Evolutionary conservation across 805 yeast genomes (phyloP).

Genomic region (Lachancea waltii): DNA sequence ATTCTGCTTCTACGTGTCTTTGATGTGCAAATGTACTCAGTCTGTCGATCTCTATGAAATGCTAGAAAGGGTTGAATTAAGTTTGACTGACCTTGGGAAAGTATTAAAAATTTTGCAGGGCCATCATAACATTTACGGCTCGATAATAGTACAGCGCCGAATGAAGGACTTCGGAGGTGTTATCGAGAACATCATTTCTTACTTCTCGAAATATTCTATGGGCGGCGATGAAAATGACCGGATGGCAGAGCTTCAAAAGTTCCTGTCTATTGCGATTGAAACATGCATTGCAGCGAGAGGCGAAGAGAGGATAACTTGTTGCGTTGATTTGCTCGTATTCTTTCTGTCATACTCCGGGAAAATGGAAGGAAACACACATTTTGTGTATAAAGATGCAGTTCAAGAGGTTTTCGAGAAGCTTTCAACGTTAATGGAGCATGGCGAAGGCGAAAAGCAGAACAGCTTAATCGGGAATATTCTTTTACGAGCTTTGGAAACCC

Average conservation of each 20-base stretch:
- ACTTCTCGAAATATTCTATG: constrained; percentile 9
- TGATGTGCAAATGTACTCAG: constrained; percentile 13
- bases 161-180: constrained; percentile 15
- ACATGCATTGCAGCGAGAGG: constrained; percentile 2
- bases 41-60: constrained; percentile 12
- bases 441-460: constrained; percentile 16
- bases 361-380: constrained; percentile 2
- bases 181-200: constrained; percentile 14
- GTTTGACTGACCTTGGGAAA: constrained; percentile 10
- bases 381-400: constrained; percentile 14
- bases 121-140: constrained; percentile 15
- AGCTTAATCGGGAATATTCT: constrained; percentile 49
- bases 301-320: constrained; percentile 13
- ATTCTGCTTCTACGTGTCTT: too few relatives aligned
- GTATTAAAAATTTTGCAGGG: constrained; percentile 11
- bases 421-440: constrained; percentile 13
- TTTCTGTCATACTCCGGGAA: constrained; percentile 16
- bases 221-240: constrained; percentile 2
- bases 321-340: constrained; percentile 23
- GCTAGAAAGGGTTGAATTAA: constrained; percentile 15
- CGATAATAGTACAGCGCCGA: constrained; percentile 17
- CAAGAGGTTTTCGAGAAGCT: constrained; percentile 20
- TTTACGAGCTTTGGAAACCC: constrained; percentile 45
- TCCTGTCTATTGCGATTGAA: constrained; percentile 17
- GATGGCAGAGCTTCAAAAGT: constrained; percentile 11